Conservation (phyloP, 306 rosid genomes). For the Oemleria cerasiformis region DNA sequence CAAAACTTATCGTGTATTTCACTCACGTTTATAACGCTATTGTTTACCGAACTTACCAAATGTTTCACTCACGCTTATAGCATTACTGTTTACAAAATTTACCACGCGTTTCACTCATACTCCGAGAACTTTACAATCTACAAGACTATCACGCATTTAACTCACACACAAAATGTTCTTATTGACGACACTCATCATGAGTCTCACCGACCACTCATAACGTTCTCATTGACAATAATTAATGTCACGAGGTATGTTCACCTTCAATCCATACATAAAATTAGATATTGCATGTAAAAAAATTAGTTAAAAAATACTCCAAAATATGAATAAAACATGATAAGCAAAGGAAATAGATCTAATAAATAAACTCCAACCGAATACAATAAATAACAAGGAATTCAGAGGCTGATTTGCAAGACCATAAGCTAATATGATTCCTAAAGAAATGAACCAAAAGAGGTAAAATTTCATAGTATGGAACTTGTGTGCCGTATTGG, state of each 20-base stretch:
- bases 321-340: background rate
- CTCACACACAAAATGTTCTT: background rate
- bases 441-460: background rate
- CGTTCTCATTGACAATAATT: too few relatives aligned
- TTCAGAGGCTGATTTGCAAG: background rate
- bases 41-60: background rate
- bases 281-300: background rate
- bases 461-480: background rate
- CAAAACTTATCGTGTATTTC: background rate
- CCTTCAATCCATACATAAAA: background rate
- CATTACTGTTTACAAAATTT: background rate
- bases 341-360: background rate
- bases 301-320: background rate
- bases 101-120: background rate
- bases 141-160: background rate
- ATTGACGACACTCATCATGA: too few relatives aligned
- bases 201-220: too few relatives aligned
- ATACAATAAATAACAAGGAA: background rate
- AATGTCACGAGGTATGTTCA: too few relatives aligned
- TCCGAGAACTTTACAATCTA: background rate
- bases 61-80: background rate
- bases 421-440: background rate
- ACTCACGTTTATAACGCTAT: background rate
- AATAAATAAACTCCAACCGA: background rate
- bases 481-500: conserved; percentile 3